These are phyloP conservation scores for Mucor sp. DNA, from an alignment of 371 early-diverging fungal genomes.

Conservation along the genomic window DNA sequence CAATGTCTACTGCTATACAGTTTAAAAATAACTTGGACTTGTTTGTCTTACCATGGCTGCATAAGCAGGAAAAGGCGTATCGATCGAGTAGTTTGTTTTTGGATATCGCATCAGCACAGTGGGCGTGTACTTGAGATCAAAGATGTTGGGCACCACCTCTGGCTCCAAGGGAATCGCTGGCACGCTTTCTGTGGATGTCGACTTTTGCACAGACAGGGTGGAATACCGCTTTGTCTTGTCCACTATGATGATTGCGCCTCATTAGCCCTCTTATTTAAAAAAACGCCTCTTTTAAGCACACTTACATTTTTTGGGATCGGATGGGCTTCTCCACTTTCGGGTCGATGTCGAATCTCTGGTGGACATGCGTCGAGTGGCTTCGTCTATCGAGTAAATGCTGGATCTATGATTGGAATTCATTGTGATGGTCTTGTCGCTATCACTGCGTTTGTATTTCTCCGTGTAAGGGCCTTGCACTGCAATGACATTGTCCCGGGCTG, in stretches of 20 bases:
- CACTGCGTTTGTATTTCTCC: constrained; percentile 25
- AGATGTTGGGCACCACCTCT: constrained; percentile 29
- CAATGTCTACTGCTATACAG: not conserved
- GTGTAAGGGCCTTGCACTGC: constrained; percentile 59
- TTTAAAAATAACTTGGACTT: not conserved
- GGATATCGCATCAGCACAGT: constrained; percentile 46
- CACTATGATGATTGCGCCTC: not conserved
- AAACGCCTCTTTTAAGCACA: not conserved
- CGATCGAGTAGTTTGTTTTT: constrained; percentile 27
- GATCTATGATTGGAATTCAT: constrained; percentile 4
- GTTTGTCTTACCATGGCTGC: constrained; percentile 62
- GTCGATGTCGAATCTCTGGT: not conserved
- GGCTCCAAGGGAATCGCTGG: constrained; percentile 1
- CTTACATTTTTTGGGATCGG: constrained; percentile 26
- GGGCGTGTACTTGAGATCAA: constrained; percentile 46
- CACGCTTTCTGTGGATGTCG: constrained; percentile 2
- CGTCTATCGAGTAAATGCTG: constrained; percentile 1
- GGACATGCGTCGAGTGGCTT: not conserved
- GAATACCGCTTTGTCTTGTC: not conserved
- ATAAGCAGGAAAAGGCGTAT: constrained; percentile 61
- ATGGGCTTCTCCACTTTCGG: constrained; percentile 28
- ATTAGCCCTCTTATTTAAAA: not conserved
- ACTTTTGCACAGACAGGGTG: not conserved
- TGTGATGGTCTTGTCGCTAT: constrained; percentile 17
- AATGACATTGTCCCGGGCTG: constrained; percentile 49